phyloP scores from a whole-genome alignment of 768 basidiomycete species.

The Sarcodon sp. region DNA sequence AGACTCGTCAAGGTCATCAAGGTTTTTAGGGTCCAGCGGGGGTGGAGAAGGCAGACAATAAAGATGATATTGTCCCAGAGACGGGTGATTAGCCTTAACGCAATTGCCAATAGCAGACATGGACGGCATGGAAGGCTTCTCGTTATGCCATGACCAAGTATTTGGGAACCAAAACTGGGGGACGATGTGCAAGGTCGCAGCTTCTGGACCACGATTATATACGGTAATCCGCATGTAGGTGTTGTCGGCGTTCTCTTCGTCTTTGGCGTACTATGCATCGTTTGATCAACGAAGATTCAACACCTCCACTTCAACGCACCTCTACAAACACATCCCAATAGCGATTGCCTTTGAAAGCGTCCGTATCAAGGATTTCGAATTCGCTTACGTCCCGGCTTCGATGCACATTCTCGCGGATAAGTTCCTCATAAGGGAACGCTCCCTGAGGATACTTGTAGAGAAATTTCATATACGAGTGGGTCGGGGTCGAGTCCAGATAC shows the following conservation, averaged over 20 bases:
- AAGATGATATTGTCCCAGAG: constrained; percentile 64
- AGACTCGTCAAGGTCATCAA: constrained; percentile 47
- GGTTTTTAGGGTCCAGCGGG: constrained; percentile 44
- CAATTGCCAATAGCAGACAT: constrained; percentile 44
- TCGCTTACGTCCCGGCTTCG: constrained; percentile 80
- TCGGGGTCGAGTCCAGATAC: constrained; percentile 96
- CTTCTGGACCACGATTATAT: constrained; percentile 94
- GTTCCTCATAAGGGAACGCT: constrained; percentile 86
- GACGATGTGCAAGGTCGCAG: constrained; percentile 86
- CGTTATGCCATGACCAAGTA: constrained; percentile 89
- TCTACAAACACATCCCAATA: constrained; percentile 99
- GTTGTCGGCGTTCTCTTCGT: constrained; percentile 80
- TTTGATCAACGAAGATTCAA: not conserved
- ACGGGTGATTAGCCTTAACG: constrained; percentile 62
- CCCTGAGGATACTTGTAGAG: constrained; percentile 97
- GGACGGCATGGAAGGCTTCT: constrained; percentile 52
- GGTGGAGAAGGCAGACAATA: constrained; percentile 91
- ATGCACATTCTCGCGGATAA: constrained; percentile 74
- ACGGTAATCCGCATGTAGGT: constrained; percentile 89
- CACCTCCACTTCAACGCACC: constrained; percentile 32
- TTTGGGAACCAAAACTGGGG: constrained; percentile 98
- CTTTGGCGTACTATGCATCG: constrained; percentile 79
- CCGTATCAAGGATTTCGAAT: constrained; percentile 90
- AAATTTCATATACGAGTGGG: constrained; percentile 99
- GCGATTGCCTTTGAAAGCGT: constrained; percentile 79